Base-by-base conservation (phyloP, 805 yeast species). In the Hanseniaspora occidentalis region DNA sequence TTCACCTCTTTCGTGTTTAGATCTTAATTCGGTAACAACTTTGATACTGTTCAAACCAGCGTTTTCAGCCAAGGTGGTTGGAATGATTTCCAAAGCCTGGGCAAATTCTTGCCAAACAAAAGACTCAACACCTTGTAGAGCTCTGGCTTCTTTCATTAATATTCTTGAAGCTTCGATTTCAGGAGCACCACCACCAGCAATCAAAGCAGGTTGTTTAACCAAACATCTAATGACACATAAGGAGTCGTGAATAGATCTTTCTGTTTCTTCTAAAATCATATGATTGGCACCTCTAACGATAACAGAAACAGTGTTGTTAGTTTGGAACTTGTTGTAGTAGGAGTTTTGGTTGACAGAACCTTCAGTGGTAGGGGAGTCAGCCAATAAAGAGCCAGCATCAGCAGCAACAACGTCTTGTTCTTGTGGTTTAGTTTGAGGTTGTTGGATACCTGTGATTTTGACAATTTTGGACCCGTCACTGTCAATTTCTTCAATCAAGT, bases 101-200 rank as follows among this genome's bases (percentile, higher is more conserved):
- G 96, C 94, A 64, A 82, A 86, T 63, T 88, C 96, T 56, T 77
- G 79, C 77, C 84, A 88, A 51, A 94, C 88, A 47, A 84, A 75
- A 42, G 89, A 88, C 60, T 86, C 94, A 9, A 84, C 83, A 38
- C 96, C 96, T 16, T 83, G 73, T 49, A 81, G 67, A 40, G 73
- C 65, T 47, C 77, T 70, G 23, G 94, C 71, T 59, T 85, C 94
- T 50, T 75, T 77, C 50, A 73, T 66, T 49, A 86, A 64, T 11
- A 73, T 73, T 47, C 89, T 75, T 9, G 95, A 76, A 6, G 84
- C 79, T 66, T 88, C 96, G 48, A 86, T 77, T 64, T 86, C 96
- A 36, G 97, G 95, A 5, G 98, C 97, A 53, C 97, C 98, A 47
- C 98, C 99, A 52, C 99, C 99, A 11, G 97, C 96, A 64, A 92